Base-by-base conservation (phyloP, 768 basidiomycete species). In the Hebeloma cylindrosporum region DNA sequence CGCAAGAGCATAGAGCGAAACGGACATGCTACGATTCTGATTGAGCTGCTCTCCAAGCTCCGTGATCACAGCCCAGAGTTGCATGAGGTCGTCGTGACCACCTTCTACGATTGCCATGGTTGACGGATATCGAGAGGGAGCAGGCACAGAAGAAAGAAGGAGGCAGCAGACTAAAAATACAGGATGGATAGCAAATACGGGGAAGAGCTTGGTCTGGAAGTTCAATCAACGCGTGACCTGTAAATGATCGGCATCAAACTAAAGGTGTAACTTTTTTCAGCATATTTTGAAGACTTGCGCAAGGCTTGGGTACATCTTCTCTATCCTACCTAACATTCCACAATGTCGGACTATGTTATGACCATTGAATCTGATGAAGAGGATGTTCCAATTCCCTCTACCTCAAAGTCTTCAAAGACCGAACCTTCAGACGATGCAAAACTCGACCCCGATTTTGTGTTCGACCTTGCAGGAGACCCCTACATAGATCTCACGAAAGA, bases 21-120 rank as follows among this genome's bases (percentile, higher is more conserved):
- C 79, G 3, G 91, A 84, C 45, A 85, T 62, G 22, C 75, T 75
- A 18, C 88, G 75, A 63, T 95, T 96, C 54, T 82, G 83, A 44
- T 77, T 82, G 46, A 96, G 74, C 63, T 93, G 88, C 51, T 89
- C 86, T 28, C 86, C 80, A 28, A 96, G 79, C 63, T 94, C 91
- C 17, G 79, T 74, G 30, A 95, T 82, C 17, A 85, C 63, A 23
- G 69, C 59, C 77, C 83, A 80, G 37, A 90, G 74, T 40, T 79
- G 82, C 57, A 70, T 66, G 25, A 85, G 69, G 44, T 83, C 82
- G 52, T 78, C 67, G 45, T 86, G 85, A 50, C 69, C 71, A 45
- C 57, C 78, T 46, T 62, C 60, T 40, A 62, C 42, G 28, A 62
- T 60, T 38, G 60, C 60, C 60, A 62, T 62, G 26, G 26, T 38